Conservation (phyloP, 257 asterid species). For the Jasminum sambac region DNA sequence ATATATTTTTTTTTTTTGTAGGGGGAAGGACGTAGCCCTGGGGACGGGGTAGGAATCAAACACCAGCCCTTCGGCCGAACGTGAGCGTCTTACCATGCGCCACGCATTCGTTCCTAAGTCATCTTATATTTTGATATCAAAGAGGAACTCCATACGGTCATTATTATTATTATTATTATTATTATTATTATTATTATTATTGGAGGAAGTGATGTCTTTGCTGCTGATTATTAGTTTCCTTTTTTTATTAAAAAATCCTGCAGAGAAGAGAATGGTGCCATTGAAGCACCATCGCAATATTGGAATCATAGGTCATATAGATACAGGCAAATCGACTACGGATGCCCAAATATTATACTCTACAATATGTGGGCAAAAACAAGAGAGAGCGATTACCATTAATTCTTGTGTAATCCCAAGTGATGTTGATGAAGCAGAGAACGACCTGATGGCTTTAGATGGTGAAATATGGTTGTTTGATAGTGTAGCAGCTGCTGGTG, state of each 20-base stretch:
- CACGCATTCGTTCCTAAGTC: too few species aligned
- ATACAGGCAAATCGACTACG: conserved; percentile 94
- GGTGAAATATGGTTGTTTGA: conserved; percentile 95
- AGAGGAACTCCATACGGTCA: too few species aligned
- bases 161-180: too few species aligned
- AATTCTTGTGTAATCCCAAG: conserved; percentile 98
- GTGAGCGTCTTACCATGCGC: too few species aligned
- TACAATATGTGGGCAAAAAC: conserved; percentile 99
- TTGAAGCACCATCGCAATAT: conserved; percentile 85
- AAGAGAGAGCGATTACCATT: conserved; percentile 92
- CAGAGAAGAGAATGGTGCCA: conserved; percentile 79
- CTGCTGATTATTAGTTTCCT: neutral
- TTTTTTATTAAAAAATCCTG: conserved; percentile 16
- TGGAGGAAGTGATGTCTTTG: neutral
- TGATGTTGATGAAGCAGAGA: conserved; percentile 98
- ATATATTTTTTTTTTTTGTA: too few species aligned
- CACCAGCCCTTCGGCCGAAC: too few species aligned
- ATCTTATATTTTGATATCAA: too few species aligned
- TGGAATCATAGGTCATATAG: conserved; percentile 99
- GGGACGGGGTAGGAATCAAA: too few species aligned
- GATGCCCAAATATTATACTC: conserved; percentile 81
- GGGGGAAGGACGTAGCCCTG: too few species aligned
- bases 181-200: neutral
- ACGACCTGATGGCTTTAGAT: conserved; percentile 88
- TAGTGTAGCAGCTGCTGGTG: conserved; percentile 98